These are phyloP conservation scores for Leccinum variicolor DNA, from an alignment of 768 basidiomycete genomes.

Conservation along the genomic window DNA sequence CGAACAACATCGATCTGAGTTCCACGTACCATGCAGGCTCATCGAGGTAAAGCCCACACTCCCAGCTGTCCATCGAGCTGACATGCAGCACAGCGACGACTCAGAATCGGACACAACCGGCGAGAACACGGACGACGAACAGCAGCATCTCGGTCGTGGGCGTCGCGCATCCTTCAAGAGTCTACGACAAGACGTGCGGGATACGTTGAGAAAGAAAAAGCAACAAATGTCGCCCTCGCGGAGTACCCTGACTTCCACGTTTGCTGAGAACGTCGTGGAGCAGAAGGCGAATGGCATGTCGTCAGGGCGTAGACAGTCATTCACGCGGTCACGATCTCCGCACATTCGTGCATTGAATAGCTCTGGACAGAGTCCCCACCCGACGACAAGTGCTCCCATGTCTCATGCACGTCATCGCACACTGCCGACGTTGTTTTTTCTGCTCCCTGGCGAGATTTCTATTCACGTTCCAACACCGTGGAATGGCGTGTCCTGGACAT, in stretches of 20 bases:
- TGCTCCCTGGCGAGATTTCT: slow-evolving; percentile 50
- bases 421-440: slow-evolving; percentile 18
- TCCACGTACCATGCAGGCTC: slow-evolving; percentile 87
- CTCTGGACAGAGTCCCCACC: slow-evolving; percentile 36
- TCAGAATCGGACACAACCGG: slow-evolving; percentile 52
- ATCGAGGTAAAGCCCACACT: slow-evolving; percentile 53
- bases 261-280: slow-evolving; percentile 28
- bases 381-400: slow-evolving; percentile 38
- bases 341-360: slow-evolving; percentile 36
- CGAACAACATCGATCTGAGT: slow-evolving; percentile 61
- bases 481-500: slow-evolving; percentile 36
- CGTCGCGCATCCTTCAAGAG: slow-evolving; percentile 35
- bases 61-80: slow-evolving; percentile 1
- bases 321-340: slow-evolving; percentile 76
- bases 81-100: slow-evolving; percentile 41
- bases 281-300: slow-evolving; percentile 33
- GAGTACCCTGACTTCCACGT: slow-evolving; percentile 23
- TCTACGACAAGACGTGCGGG: slow-evolving; percentile 25
- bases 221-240: slow-evolving; percentile 23
- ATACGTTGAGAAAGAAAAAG: slow-evolving; percentile 27
- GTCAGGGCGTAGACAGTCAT: slow-evolving; percentile 41
- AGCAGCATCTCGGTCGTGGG: slow-evolving; percentile 41
- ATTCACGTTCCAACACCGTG: slow-evolving; percentile 45
- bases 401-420: slow-evolving; percentile 41
- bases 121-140: slow-evolving; percentile 58